Conservation (phyloP, 371 early-diverging fungal genomes). For the Lichtheimia hyalospora region DNA sequence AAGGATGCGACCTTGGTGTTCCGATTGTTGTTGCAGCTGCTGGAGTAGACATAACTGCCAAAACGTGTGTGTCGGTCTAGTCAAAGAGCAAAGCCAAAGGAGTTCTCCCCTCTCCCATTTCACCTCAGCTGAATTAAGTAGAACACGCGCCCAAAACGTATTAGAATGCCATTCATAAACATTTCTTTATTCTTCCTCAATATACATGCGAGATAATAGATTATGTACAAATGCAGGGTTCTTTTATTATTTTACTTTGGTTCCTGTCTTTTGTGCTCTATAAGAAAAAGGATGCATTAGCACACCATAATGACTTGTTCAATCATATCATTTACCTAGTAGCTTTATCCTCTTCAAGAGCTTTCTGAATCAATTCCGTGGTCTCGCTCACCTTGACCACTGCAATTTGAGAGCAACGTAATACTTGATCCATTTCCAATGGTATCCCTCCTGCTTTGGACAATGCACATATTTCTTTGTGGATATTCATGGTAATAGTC, state of each 20-base stretch:
- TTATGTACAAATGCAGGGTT: background rate
- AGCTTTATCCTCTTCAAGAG: conserved; percentile 55
- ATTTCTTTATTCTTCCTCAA: too few relatives aligned
- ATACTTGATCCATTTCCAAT: conserved; percentile 65
- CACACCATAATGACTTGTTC: background rate
- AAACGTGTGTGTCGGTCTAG: background rate
- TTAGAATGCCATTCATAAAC: too few relatives aligned
- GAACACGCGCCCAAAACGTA: too few relatives aligned
- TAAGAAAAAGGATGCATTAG: background rate
- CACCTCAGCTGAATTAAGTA: too few relatives aligned
- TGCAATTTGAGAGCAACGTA: conserved; percentile 77
- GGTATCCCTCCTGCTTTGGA: conserved; percentile 91
- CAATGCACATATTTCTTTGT: conserved; percentile 89
- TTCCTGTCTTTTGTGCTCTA: background rate
- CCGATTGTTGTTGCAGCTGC: conserved; percentile 19
- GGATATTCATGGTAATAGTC: conserved; percentile 87
- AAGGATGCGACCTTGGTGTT: conserved; percentile 37
- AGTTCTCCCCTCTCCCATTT: too few relatives aligned
- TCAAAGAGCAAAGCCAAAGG: too few relatives aligned
- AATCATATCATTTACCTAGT: conserved; percentile 15
- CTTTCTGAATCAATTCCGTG: conserved; percentile 67
- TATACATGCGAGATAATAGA: background rate
- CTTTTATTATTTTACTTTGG: background rate
- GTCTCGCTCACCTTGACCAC: conserved; percentile 72
- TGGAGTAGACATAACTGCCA: conserved; percentile 4